A percentile compares a stretch with the other conserved stretches of the same genome.
Conservation (phyloP, 2,329 filamentous ascomycete genomes). For the Didymella exigua region DNA sequence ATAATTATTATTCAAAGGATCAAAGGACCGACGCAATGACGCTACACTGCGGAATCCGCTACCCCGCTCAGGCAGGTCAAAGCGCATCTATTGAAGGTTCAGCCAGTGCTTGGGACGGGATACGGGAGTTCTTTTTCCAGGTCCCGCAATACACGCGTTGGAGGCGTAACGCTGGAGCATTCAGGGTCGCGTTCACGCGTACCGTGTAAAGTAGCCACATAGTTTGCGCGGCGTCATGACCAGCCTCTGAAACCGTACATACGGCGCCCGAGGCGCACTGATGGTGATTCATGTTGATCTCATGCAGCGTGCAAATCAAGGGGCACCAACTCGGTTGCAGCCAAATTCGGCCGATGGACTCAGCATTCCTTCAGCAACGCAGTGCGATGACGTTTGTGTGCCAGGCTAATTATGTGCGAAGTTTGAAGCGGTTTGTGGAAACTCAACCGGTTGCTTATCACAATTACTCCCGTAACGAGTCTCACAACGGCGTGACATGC, state of each 20-base stretch:
- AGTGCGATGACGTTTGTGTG: slow-evolving; percentile 9
- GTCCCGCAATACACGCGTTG: slow-evolving; percentile 14
- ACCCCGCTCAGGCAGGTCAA: slow-evolving; percentile 30
- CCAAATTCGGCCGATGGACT: not conserved
- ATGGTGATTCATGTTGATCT: slow-evolving; percentile 19
- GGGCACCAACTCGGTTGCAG: slow-evolving; percentile 5
- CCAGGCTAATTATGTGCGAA: slow-evolving; percentile 4
- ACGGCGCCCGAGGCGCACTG: slow-evolving; percentile 13
- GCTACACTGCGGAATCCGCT: slow-evolving; percentile 21
- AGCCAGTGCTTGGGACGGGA: slow-evolving; percentile 27
- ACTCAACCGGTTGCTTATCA: slow-evolving; percentile 9
- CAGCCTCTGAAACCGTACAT: slow-evolving; percentile 13
- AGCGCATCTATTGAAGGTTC: slow-evolving; percentile 26
- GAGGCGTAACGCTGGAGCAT: slow-evolving; percentile 4
- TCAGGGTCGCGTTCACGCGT: slow-evolving; percentile 11
- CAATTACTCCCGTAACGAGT: slow-evolving; percentile 5
- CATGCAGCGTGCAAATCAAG: slow-evolving; percentile 13
- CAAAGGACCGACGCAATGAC: slow-evolving; percentile 28
- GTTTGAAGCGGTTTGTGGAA: slow-evolving; percentile 7
- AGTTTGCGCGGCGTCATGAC: slow-evolving; percentile 9
- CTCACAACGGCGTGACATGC: slow-evolving; percentile 13
- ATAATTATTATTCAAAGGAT: slow-evolving; percentile 25
- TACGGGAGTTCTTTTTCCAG: slow-evolving; percentile 17
- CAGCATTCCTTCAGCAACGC: slow-evolving; percentile 11
- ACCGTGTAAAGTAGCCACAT: slow-evolving; percentile 14